These are phyloP conservation scores for Exophiala oligosperma DNA, from an alignment of 2,329 filamentous ascomycete genomes.

Conservation along the genomic window DNA sequence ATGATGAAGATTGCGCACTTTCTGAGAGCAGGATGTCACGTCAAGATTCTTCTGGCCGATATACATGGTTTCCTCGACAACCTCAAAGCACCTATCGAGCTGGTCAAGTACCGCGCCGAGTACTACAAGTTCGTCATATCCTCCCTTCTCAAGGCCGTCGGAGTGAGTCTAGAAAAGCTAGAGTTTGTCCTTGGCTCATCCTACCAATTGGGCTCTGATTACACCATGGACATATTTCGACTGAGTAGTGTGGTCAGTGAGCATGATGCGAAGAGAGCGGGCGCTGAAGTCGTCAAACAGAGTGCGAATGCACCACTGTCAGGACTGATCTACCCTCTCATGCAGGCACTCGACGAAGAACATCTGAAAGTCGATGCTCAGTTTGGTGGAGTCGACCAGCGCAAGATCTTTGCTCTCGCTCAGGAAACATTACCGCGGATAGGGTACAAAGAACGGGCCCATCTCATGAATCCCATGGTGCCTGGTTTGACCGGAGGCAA, in stretches of 20 bases:
- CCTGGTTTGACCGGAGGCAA: slow-evolving; percentile 80
- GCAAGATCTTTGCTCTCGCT: slow-evolving; percentile 85
- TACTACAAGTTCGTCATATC: slow-evolving; percentile 83
- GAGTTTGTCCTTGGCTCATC: slow-evolving; percentile 81
- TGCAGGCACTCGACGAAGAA: slow-evolving; percentile 90
- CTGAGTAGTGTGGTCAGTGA: slow-evolving; percentile 69
- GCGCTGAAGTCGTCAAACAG: slow-evolving; percentile 94
- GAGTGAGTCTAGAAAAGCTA: slow-evolving; percentile 75
- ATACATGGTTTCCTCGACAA: slow-evolving; percentile 58
- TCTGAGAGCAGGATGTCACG: slow-evolving; percentile 78
- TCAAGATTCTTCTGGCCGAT: slow-evolving; percentile 70
- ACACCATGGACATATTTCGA: slow-evolving; percentile 87
- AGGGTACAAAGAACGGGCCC: slow-evolving; percentile 75
- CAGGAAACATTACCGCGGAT: slow-evolving; percentile 82
- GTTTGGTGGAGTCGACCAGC: slow-evolving; percentile 81
- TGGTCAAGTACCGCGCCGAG: slow-evolving; percentile 76
- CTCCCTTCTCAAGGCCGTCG: slow-evolving; percentile 71
- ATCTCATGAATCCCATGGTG: slow-evolving; percentile 85
- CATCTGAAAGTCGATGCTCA: slow-evolving; percentile 85
- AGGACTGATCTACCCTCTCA: slow-evolving; percentile 77
- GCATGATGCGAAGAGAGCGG: slow-evolving; percentile 84
- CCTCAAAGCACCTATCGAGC: slow-evolving; percentile 78
- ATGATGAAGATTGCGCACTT: slow-evolving; percentile 89
- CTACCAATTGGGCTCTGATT: slow-evolving; percentile 69
- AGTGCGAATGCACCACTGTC: slow-evolving; percentile 71